These are phyloP conservation scores for Tetracladium setigerum DNA, from an alignment of 495 filamentous ascomycete species.

Conservation along the genomic window DNA sequence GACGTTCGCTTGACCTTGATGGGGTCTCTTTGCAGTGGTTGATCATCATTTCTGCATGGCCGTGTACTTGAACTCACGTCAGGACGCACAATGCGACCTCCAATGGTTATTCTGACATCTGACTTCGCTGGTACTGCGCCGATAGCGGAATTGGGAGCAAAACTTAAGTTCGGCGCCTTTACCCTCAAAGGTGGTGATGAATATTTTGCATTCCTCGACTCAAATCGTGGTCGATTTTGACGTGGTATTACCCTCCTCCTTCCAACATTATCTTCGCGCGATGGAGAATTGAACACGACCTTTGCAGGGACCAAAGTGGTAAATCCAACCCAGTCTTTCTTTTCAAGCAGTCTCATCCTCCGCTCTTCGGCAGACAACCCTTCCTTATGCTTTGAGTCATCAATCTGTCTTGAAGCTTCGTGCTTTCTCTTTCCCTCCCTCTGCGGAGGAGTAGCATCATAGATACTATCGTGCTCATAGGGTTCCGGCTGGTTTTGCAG, in stretches of 20 bases:
- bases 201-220: not conserved
- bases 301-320: constrained; percentile 13
- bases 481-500: not conserved
- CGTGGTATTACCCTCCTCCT: constrained; percentile 13
- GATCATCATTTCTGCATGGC: not conserved
- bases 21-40: not conserved
- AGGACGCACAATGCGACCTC: constrained; percentile 11
- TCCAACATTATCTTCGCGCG: constrained; percentile 13
- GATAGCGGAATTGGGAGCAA: not conserved
- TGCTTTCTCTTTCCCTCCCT: constrained; percentile 2
- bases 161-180: not conserved
- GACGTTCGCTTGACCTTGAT: not conserved
- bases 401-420: not conserved
- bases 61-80: constrained; percentile 17
- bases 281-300: constrained; percentile 9
- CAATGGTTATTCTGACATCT: constrained; percentile 20
- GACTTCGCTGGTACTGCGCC: not conserved
- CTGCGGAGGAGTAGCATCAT: constrained; percentile 14
- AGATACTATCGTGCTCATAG: constrained; percentile 10
- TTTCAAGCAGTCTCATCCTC: constrained; percentile 15
- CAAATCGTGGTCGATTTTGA: constrained; percentile 9
- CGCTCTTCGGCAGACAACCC: constrained; percentile 8
- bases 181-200: not conserved
- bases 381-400: not conserved
- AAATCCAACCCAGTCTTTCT: constrained; percentile 20